Evolutionary conservation across 139 green algal genomes (phyloP), one percentile per base, ranked within the genome.

Genomic region (Chlorella sp.): DNA sequence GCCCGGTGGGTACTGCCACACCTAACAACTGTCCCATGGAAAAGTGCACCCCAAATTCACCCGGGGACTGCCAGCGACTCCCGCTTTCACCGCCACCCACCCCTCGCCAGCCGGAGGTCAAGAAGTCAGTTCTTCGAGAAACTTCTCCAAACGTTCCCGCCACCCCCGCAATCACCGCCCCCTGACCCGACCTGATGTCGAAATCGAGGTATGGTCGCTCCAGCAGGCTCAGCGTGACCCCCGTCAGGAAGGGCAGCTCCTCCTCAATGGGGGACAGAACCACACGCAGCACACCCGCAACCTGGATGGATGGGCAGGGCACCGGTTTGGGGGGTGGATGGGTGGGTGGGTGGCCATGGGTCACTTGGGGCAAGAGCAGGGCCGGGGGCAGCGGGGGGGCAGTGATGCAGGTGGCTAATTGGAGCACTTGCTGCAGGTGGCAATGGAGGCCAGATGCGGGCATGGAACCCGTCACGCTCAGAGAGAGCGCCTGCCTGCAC

Each of bases 241-340:
- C 86, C 22, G 86, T 83, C 36, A 94, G 71, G 75, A 94, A 94
- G 21, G 91, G 91, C 21, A 92, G 90, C 37, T 94, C 91, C 48
- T 93, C 86, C 71, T 86, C 84, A 19, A 94, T 88, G 19, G 91
- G 91, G 37, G 60, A 66, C 39, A 94, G 89, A 18, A 88, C 81
- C 21, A 94, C 34, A 0, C 91, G 86, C 78, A 94, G 68, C 71
- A 93, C 48, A 42, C 73, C 86, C 32, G 86, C 39, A 15, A 94
- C 68, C 37, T 94, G 91, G 18, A 90, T 24, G 9, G 28, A 7
- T 9, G 9, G 9, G 48, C 9, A 57, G 9, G n/a, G 48, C 48
- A 57, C 7, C 7, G 48, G 48, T 57, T 57, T n/a, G n/a, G 48
- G 48, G 48, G 9, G 48, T 57, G 48, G 48, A 57, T 57, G 48